Percentiles rank a stretch among this genome's conserved stretches.
Evolutionary conservation across 75 land plant species (phyloP).

Genomic region (Cryptomeria japonica): DNA sequence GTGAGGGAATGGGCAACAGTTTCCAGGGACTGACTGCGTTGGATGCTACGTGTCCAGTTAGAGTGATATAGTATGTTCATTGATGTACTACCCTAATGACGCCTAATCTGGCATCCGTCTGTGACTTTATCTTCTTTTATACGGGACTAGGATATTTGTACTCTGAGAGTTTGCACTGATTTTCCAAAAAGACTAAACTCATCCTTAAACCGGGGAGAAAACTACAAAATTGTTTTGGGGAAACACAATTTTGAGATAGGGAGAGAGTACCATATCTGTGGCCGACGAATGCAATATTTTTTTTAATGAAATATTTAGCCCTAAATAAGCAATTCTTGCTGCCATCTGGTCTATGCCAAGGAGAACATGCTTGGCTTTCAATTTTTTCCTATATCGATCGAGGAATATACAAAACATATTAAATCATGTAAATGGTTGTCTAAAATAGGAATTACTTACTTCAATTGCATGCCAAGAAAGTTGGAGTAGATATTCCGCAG

Average conservation of each 20-base stretch:
- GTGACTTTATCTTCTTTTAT: background rate
- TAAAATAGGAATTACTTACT: background rate
- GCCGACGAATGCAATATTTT: background rate
- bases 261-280: background rate
- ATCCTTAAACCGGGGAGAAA: background rate
- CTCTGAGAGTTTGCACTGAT: background rate
- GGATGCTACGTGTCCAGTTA: background rate
- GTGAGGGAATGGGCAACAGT: background rate
- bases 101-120: background rate
- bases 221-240: background rate
- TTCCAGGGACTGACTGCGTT: background rate
- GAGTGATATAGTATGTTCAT: background rate
- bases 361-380: background rate
- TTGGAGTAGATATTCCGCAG: too few relatives aligned
- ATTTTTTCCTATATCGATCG: background rate
- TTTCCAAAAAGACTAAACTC: background rate
- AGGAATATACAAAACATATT: background rate
- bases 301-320: background rate
- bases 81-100: background rate
- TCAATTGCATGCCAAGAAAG: too few relatives aligned
- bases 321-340: background rate
- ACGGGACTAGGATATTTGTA: background rate
- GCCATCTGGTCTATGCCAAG: background rate
- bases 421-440: background rate
- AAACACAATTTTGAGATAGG: background rate